These are phyloP conservation scores for Wickerhamiella azyma DNA, from an alignment of 805 yeast genomes.

Conservation along the genomic window DNA sequence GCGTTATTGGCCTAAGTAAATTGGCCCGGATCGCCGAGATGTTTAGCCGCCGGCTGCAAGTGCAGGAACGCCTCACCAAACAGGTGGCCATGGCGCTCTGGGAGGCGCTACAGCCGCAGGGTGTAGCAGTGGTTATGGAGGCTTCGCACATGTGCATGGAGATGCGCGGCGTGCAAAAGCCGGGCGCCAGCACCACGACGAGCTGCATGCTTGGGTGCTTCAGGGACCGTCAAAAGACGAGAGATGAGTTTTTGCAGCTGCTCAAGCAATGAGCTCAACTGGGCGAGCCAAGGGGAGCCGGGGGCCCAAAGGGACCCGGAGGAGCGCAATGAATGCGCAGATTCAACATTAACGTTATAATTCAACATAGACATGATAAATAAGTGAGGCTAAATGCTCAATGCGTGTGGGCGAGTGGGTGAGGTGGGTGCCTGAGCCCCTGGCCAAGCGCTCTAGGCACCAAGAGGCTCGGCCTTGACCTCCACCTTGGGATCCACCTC, in stretches of 20 bases:
- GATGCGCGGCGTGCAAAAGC: constrained; percentile 90
- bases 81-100: constrained; percentile 93
- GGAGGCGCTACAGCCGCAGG: constrained; percentile 84
- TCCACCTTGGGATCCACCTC: no score
- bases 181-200: constrained; percentile 86
- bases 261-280: constrained; percentile 23
- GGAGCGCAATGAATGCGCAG: no score
- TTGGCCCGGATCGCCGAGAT: constrained; percentile 92
- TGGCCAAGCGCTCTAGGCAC: no score
- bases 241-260: constrained; percentile 86
- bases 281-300: no score
- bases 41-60: constrained; percentile 91
- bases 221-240: constrained; percentile 82
- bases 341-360: no score
- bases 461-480: no score
- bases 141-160: constrained; percentile 99
- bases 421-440: no score
- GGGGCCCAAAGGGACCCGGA: no score
- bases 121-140: constrained; percentile 97
- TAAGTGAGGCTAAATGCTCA: no score
- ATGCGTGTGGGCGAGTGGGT: no score
- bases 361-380: no score
- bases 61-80: constrained; percentile 93
- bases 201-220: constrained; percentile 97
- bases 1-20: constrained; percentile 84